These are phyloP conservation scores for Pichia pseudocactophila DNA, from an alignment of 805 yeast genomes.

Conservation along the genomic window DNA sequence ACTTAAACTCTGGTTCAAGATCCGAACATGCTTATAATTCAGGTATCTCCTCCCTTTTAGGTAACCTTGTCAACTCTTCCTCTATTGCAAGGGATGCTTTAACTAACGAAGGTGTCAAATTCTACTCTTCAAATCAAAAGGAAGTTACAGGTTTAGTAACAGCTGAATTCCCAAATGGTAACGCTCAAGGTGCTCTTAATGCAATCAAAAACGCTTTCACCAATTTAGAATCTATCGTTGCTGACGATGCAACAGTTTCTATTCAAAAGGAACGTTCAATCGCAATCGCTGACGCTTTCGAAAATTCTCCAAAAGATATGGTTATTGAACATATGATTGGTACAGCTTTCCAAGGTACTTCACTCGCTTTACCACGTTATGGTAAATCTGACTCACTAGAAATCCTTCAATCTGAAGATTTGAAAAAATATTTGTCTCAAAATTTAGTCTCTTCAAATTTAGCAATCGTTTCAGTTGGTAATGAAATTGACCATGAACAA, in stretches of 20 bases:
- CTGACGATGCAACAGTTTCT: slow-evolving; percentile 34
- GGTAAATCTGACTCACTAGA: slow-evolving; percentile 65
- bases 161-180: slow-evolving; percentile 54
- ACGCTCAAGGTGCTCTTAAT: slow-evolving; percentile 43
- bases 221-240: slow-evolving; percentile 28
- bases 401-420: slow-evolving; percentile 50
- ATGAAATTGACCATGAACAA: slow-evolving; percentile 55
- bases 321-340: slow-evolving; percentile 71
- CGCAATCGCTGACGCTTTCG: slow-evolving; percentile 45
- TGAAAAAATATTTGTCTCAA: slow-evolving; percentile 44
- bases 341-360: slow-evolving; percentile 81
- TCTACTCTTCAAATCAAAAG: slow-evolving; percentile 46
- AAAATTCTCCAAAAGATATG: slow-evolving; percentile 44
- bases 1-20: slow-evolving; percentile 70
- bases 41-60: slow-evolving; percentile 64
- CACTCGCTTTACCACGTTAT: slow-evolving; percentile 64
- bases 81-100: slow-evolving; percentile 26
- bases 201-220: slow-evolving; percentile 39
- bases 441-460: slow-evolving; percentile 55
- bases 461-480: slow-evolving; percentile 60
- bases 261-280: slow-evolving; percentile 34
- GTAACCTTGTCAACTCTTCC: slow-evolving; percentile 38
- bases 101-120: slow-evolving; percentile 44
- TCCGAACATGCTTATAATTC: slow-evolving; percentile 74
- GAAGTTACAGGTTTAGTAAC: slow-evolving; percentile 56